A percentile compares a stretch with the other conserved stretches of the same genome.
Evolutionary conservation across 495 filamentous ascomycete species (phyloP).

Genomic region (Hyphodiscus hymeniophilus): DNA sequence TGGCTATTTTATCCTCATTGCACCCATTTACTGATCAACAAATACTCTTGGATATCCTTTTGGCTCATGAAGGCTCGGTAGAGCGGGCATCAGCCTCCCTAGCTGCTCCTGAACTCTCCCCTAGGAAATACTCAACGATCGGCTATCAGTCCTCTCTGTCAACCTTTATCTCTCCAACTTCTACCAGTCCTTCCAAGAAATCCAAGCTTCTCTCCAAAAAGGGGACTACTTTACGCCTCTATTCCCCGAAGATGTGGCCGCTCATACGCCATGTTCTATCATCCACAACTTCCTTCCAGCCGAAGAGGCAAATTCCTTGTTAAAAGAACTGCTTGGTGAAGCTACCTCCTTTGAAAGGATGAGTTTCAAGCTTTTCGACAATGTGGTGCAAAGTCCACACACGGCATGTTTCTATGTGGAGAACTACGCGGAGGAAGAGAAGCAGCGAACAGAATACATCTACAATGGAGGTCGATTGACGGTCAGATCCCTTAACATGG

Average conservation of each 20-base stretch:
- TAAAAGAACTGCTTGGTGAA: slow-evolving; percentile 70
- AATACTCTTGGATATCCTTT: slow-evolving; percentile 65
- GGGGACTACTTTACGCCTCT: slow-evolving; percentile 76
- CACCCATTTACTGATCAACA: slow-evolving; percentile 54
- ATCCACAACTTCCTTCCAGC: slow-evolving; percentile 82
- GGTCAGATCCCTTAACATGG: slow-evolving; percentile 26
- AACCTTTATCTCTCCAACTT: slow-evolving; percentile 36
- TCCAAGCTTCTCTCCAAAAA: slow-evolving; percentile 52
- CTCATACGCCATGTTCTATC: slow-evolving; percentile 79
- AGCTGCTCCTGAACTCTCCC: slow-evolving; percentile 6
- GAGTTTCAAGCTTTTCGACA: slow-evolving; percentile 80
- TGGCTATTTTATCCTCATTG: slow-evolving; percentile 75
- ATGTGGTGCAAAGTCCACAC: slow-evolving; percentile 73
- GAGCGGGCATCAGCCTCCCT: slow-evolving; percentile 50
- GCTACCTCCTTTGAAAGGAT: slow-evolving; percentile 62
- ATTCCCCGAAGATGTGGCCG: slow-evolving; percentile 68
- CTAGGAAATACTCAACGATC: slow-evolving; percentile 30
- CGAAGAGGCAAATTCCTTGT: slow-evolving; percentile 60
- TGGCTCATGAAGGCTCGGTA: slow-evolving; percentile 72
- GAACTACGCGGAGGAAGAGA: slow-evolving; percentile 34
- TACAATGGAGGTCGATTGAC: slow-evolving; percentile 70
- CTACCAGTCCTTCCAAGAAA: slow-evolving; percentile 30
- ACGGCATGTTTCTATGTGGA: slow-evolving; percentile 75
- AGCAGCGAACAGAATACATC: slow-evolving; percentile 64
- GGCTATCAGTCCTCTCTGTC: slow-evolving; percentile 52